Base-by-base conservation (phyloP, 108 stramenopile species). In the Skeletonema menzelii region DNA sequence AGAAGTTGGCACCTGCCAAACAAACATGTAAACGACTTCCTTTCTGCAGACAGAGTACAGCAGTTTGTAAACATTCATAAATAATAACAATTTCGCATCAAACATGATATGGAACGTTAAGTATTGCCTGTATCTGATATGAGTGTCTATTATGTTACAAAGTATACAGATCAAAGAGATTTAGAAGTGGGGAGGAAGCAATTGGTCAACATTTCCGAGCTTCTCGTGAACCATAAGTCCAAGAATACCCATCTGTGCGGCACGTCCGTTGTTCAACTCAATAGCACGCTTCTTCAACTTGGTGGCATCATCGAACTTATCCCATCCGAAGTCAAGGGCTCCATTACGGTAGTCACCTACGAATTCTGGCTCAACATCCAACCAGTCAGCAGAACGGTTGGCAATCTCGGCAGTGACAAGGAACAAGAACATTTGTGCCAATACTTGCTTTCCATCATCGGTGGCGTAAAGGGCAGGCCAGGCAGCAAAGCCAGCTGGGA, bases 201-300 rank as follows among this genome's bases (percentile, higher is more conserved):
- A 53, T 5, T 4, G 1, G 49, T 53, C 49, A 53, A 53, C 59
- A 19, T 35, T 60, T 40, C 72, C 72, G 17, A 79, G 72, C 77
- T 79, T 66, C 70, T 95, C 94, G 74, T 95, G 94, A 27, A 96
- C 88, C 88, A 96, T 90, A 49, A 96, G 69, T 31, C 85, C 95
- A 61, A 86, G 79, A 83, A 94, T 94, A 38, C 91, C 92, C 87
- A 94, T 90, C 86, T 82, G 80, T 32, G 93, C 93, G 74, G 92
- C 92, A 46, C 95, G 91, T 58, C 95, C 95, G 63, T 95, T 90
- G 90, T 95, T 95, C 73, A 95, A 85, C 73, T 95, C 94, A 58
- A 95, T 92, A 57, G 88, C 94, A 65, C 91, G 82, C 87, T 95
- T 95, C 56, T 72, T 34, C 68, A 79, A 37, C 84, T 90, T 85